Evolutionary conservation across 768 basidiomycete genomes (phyloP), one percentile per base, ranked within the genome.

Genomic region (Piloderma croceum): DNA sequence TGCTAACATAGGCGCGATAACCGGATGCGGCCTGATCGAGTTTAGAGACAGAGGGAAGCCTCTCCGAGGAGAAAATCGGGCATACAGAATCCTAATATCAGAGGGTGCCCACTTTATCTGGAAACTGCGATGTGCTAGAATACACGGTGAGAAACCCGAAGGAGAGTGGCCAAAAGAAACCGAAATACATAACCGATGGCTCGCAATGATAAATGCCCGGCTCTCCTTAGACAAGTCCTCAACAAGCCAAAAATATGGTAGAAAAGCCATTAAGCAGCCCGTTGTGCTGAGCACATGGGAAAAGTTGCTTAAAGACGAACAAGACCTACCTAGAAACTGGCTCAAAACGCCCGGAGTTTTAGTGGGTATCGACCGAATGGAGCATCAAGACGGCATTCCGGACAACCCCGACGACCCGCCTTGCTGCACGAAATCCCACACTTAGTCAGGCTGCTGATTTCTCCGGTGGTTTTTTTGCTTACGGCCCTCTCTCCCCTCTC

Each of bases 261-360:
- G 12, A 7, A 24, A 37, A 18, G 47, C 47, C 7, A 17, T 36
- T 4, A 38, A 31, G 2, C 24, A 33, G 19, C 31, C 45, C 24
- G n/a, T 42, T 12, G 48, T 49, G 3, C 35, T 46, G 1, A 24
- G 39, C 9, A 49, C 47, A 7, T 49, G 47, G 47, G 39, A 40
- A 12, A 37, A 43, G 7, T 21, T 32, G 5, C 39, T 48, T 9
- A 20, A 31, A 15, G 38, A 48, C 20, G 46, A 47, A 31, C 27
- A 42, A 4, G n/a, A 20, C 19, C 22, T 46, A 21, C 46, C 46
- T n/a, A 38, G 40, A 25, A 27, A 44, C 12, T 44, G 46, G 43
- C 44, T 41, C 12, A 31, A 24, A 25, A 24, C 15, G 21, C 33
- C 39, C 32, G 46, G 43, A 43, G 46, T 48, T 48, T 44, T 48